Evolutionary conservation across 176 grass and related monocot species (phyloP), one percentile per base, ranked within the genome.

Genomic region (Oryza coarctata): DNA sequence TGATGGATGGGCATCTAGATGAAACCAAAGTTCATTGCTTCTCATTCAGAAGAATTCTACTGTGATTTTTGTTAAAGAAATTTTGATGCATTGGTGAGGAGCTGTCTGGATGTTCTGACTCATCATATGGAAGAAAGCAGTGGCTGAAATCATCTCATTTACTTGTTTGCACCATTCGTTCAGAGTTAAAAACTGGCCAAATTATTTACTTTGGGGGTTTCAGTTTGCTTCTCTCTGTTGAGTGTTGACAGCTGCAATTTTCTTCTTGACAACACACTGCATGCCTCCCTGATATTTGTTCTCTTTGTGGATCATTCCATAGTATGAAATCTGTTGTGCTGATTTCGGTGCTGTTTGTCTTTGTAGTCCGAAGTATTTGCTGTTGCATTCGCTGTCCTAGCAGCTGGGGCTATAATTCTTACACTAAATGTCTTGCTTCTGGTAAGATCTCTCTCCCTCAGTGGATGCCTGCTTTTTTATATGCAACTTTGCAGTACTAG

Each of bases 291-390:
- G 30, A 12, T 62, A 50, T 3, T 30, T 77, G 14, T 7, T 9
- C 18, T 34, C 1, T 31, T 10, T 60, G 6, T 60, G n/a, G 55
- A 32, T 65, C 8, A 55, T 84, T 68, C 17, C 35, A 69, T 39
- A 39, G 12, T 2, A 10, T 60, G 2, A 73, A 67, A 27, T 60
- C 9, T 60, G 20, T 60, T 9, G 7, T 90, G 68, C 43, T 88
- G 85, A 80, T 80, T 22, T 20, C 0, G 65, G 27, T 77, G 6
- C 67, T 44, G 3, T 87, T 39, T 87, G 29, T 86, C 44, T 82
- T 81, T 91, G 63, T 85, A 99, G 97, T 99, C 97, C 63, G 93
- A 99, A 90, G 97, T 99, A 83, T 99, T 99, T 90, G 97, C 97
- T 61, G 97, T 99, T 78, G 97, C 97, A 39, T 99, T 99, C 15